These are phyloP conservation scores for Starmerella floricola DNA, from an alignment of 805 yeast genomes.

Conservation along the genomic window DNA sequence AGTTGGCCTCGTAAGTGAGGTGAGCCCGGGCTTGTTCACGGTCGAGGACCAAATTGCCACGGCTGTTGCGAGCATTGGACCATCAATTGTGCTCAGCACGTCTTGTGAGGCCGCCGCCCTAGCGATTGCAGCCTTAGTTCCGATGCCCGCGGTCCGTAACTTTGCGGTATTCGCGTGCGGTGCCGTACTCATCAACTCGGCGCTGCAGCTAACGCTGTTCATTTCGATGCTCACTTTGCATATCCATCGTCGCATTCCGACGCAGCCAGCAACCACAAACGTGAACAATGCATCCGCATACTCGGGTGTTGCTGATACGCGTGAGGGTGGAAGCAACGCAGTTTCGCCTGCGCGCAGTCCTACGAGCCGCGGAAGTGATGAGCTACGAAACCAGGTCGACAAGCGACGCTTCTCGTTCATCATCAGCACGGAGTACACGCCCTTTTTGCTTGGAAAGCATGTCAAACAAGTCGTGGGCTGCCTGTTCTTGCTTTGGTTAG, in stretches of 20 bases:
- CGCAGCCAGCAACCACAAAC: too few relatives aligned
- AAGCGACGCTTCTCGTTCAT: conserved; percentile 13
- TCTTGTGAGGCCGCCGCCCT: conserved; percentile 71
- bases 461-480: conserved; percentile 39
- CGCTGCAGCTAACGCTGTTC: conserved; percentile 71
- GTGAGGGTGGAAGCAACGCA: background rate
- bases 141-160: conserved; percentile 93
- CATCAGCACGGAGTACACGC: conserved; percentile 47
- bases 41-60: conserved; percentile 49
- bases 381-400: conserved; percentile 8
- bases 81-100: conserved; percentile 71
- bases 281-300: too few relatives aligned
- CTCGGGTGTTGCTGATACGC: background rate
- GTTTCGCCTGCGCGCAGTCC: conserved; percentile 33
- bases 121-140: conserved; percentile 61
- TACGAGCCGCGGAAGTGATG: conserved; percentile 26
- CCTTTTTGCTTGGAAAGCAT: conserved; percentile 40
- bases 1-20: conserved; percentile 41
- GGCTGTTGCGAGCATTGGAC: conserved; percentile 67
- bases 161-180: conserved; percentile 87
- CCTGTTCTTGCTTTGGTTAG: conserved; percentile 49
- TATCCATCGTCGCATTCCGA: background rate
- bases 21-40: conserved; percentile 35
- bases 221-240: conserved; percentile 49
- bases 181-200: conserved; percentile 64